Base-by-base conservation (phyloP, 805 yeast species). In the Candida adriatica region DNA sequence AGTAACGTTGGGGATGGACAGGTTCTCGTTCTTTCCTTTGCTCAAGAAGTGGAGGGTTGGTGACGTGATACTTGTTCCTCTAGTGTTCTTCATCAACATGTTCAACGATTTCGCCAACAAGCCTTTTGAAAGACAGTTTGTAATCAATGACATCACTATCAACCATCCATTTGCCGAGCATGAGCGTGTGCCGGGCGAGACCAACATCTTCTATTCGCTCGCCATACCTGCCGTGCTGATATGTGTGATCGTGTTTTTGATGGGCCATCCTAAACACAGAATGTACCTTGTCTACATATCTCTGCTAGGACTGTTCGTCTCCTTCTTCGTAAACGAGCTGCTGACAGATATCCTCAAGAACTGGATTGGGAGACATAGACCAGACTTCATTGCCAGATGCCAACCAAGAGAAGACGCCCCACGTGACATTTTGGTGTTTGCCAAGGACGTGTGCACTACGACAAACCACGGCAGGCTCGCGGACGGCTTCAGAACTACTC, bases 341-440 rank as follows among this genome's bases (percentile, higher is more conserved):
- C 48, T 81, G 31, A 84, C 95, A 4, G 85, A 85, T 48, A 61
- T 78, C 11, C 53, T 85, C 38, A 90, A 90, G 60, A 76, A 80
- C 50, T 75, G 83, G 75, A 73, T 90, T 34, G 96, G 96, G 5
- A 71, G 96, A 51, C 84, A 80, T 39, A 67, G 98, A 38, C 98
- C 98, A 0, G 98, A 90, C 57, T 84, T 88, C 52, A 58, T 90
- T 31, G 84, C 87, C 6, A 69, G 97, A 45, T 90, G 97, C 55
- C 51, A 67, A 14, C 96, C 96, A 4, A 61, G 59, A 19, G 55
- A 58, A 2, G 77, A 62, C 30, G 68, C 88, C 0, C 79, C 87
- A 2, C 44, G 59, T 13, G 62, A 73, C 45, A 60, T 66, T 1
- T 43, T 78, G 45, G 79, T 76, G 16, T 64, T 48, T 32, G 84